Evolutionary conservation across 495 filamentous ascomycete genomes (phyloP), one percentile per base, ranked within the genome.

Genomic region (Paragyromitra xinjiangensis): DNA sequence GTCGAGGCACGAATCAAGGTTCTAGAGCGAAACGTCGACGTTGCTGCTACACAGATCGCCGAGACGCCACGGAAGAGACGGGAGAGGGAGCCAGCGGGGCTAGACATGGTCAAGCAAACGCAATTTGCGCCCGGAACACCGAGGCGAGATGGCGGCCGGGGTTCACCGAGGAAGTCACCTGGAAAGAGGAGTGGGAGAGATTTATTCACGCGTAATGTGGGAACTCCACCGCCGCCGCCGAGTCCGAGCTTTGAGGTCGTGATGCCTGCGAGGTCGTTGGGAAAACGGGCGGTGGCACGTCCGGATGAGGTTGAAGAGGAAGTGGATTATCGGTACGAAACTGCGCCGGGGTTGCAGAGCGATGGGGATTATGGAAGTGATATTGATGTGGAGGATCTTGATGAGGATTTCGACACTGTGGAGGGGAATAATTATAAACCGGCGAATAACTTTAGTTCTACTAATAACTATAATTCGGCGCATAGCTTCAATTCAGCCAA

Each of bases 331-430:
- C 58, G 37, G 14, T 56, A 64, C 12, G 64, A 61, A n/a, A 56
- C 19, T 56, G 53, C 22, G 53, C 81, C 81, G 7, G 80, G 64
- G n/a, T 22, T 82, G 29, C 81, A 78, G 68, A 82, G 80, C 29
- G 80, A 82, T 59, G 80, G 66, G 6, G 71, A 82, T 48, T 82
- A 80, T 56, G 81, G 81, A 8, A 80, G 19, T 22, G 19, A 22
- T 22, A 22, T 22, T 22, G 19, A 22, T 22, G 19, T 22, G 19
- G 19, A 22, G 19, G 19, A 22, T 22, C 19, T 22, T 22, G 19
- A 22, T 22, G 19, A 22, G 19, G 19, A 22, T 22, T 22, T 22
- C 19, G 19, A 22, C 19, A 22, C 19, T 22, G 19, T 16, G 55
- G 24, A 6, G 29, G 14, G 7, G 14, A 67, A 50, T 37, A 61